Evolutionary conservation across 805 yeast genomes (phyloP), one percentile per base, ranked within the genome.

Genomic region (Yarrowia alimentaria): DNA sequence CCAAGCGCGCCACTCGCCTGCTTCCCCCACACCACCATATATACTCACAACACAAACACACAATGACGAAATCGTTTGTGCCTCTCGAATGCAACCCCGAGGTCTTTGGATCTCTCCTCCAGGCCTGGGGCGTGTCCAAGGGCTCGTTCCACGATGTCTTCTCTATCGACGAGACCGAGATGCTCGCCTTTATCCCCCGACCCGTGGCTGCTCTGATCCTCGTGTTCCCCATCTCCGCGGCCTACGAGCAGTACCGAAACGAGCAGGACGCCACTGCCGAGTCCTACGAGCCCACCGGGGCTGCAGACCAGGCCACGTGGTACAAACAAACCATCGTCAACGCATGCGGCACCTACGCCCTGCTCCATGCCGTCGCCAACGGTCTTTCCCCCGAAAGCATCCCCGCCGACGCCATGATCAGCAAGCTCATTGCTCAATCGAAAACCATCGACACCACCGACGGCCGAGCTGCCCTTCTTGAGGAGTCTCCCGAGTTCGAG

Each of bases 21-120:
- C n/a, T n/a, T n/a, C n/a, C n/a, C n/a, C n/a, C n/a, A n/a, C n/a
- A n/a, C n/a, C n/a, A n/a, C n/a, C n/a, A n/a, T n/a, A n/a, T n/a
- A n/a, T n/a, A n/a, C n/a, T n/a, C n/a, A n/a, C n/a, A n/a, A n/a
- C 24, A 9, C 16, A 24, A 21, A 22, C 13, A 22, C 42, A 24
- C 12, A 21, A 40, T 40, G 47, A 18, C 47, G 19, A 63, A 61
- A 45, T 55, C 50, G 1, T 63, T 86, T 12, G 80, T 89, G 10
- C 98, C 98, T 3, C 68, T 91, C 25, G 99, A 93, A 64, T 85
- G 94, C 6, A 87, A 89, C 59, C 99, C 99, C 0, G 83, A 75
- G 8, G 79, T 91, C 6, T 90, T 91, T 69, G 78, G 84, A 7
- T 70, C 70, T 0, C 80, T 88, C 58, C 85, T 89, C 1, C 72